Evolutionary conservation across 1,284 basidiomycete genomes (phyloP), one percentile per base, ranked within the genome.

Genomic region (Ustilago xerochloae): DNA sequence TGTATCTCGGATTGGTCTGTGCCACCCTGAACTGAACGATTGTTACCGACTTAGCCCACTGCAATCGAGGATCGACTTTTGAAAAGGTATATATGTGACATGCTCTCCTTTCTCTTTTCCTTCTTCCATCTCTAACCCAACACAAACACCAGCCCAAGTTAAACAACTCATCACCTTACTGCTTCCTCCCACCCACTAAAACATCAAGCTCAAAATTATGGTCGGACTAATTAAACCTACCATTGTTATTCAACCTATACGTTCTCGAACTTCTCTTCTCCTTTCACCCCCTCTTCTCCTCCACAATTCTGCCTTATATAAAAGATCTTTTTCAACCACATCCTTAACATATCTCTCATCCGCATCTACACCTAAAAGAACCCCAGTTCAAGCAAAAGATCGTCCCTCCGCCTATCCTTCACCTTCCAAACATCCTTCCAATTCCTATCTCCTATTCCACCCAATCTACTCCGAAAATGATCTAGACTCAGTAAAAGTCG

Each of bases 401-500:
- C 64, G 61, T 7, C 43, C 39, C 26, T 30, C 18, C 1, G 56
- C 62, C 5, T 62, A 56, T 10, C 28, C n/a, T n/a, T n/a, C n/a
- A n/a, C n/a, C n/a, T n/a, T n/a, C 47, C 24, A 62, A 60, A n/a
- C 71, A 75, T 39, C 71, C 69, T 2, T 51, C 58, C 24, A 60
- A 66, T 2, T 63, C 65, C 52, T 72, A 76, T 45, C 74, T 76
- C 22, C 63, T 75, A 38, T 75, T 75, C 56, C 71, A 75, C 48
- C 71, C 71, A 18, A 65, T 75, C 62, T 75, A 75, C 51, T 69
- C 71, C 22, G 63, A 69, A 24, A 41, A 55, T 33, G 94, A 97
- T 84, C 86, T 97, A 69, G 91, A 89, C 67, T 87, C 90, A 10
- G 91, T 94, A 43, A 87, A 94, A 89, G 89, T 96, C 28, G 87